These are phyloP conservation scores for Apophysomyces variabilis DNA, from an alignment of 371 early-diverging fungal genomes.

Conservation along the genomic window DNA sequence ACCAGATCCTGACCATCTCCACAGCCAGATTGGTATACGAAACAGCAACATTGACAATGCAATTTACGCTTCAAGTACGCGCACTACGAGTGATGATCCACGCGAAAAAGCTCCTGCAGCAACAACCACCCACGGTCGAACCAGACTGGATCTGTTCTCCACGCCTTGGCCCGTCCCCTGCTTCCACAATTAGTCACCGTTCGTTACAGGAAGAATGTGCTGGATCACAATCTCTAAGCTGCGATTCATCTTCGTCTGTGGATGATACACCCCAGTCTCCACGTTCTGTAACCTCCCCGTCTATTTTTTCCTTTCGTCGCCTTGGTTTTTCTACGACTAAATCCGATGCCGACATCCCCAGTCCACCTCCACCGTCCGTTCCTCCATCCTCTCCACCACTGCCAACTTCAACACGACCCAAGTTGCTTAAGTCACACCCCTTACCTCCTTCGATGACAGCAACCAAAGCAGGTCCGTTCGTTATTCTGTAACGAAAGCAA, in stretches of 20 bases:
- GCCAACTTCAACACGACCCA: background rate
- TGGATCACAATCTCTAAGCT: background rate
- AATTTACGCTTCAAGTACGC: conserved; percentile 64
- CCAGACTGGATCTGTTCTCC: conserved; percentile 3
- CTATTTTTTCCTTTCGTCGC: background rate
- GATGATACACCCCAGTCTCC: background rate
- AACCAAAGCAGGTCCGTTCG: background rate
- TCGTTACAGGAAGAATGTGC: conserved; percentile 1
- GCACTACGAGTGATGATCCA: conserved; percentile 66
- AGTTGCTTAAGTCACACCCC: background rate
- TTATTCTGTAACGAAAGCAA: background rate
- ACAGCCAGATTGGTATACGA: conserved; percentile 76
- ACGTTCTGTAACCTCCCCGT: conserved; percentile 6
- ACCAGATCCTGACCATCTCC: conserved; percentile 64
- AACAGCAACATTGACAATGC: conserved; percentile 61
- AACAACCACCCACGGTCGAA: conserved; percentile 52
- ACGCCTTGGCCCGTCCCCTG: background rate
- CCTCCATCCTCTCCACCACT: background rate
- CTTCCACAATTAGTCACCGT: background rate
- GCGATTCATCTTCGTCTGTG: background rate
- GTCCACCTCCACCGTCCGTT: background rate
- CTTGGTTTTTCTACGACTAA: background rate
- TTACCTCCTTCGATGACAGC: background rate
- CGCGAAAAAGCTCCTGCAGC: conserved; percentile 63
- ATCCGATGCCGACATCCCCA: background rate